phyloP scores from a whole-genome alignment of 2,329 filamentous ascomycete species.

The Ophiocordyceps sinensis region DNA sequence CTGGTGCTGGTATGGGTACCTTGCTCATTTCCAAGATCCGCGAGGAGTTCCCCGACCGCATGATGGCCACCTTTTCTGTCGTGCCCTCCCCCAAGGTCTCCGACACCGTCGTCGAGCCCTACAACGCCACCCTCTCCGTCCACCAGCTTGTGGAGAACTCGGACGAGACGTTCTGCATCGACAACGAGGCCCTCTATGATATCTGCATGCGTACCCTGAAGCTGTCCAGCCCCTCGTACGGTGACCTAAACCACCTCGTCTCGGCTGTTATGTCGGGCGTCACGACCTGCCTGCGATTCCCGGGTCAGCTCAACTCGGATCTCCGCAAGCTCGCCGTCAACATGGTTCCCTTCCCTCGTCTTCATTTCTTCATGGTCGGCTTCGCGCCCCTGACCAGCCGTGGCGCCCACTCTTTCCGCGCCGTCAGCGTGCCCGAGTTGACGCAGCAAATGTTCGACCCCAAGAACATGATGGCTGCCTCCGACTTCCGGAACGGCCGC shows the following conservation, averaged over 20 bases:
- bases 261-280: conserved; percentile 99
- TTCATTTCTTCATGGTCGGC: conserved; percentile 99
- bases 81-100: conserved; percentile 98
- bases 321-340: conserved; percentile 99
- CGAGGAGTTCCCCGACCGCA: conserved; percentile 99
- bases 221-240: conserved; percentile 96
- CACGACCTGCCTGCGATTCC: conserved; percentile 97
- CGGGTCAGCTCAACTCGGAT: conserved; percentile 98
- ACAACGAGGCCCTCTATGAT: conserved; percentile 99
- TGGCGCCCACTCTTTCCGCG: conserved; percentile 83
- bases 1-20: conserved; percentile 99
- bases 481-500: conserved; percentile 98
- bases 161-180: conserved; percentile 99
- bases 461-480: conserved; percentile 99
- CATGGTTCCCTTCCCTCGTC: conserved; percentile 99
- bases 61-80: conserved; percentile 99
- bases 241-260: conserved; percentile 98
- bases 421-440: conserved; percentile 92
- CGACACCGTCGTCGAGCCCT: conserved; percentile 98
- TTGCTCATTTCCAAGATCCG: conserved; percentile 99
- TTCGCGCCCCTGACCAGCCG: conserved; percentile 93
- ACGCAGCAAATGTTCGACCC: conserved; percentile 99
- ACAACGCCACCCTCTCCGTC: conserved; percentile 97
- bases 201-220: conserved; percentile 99
- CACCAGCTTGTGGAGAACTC: conserved; percentile 99